Evolutionary conservation across 108 stramenopile species (phyloP).

Genomic region (Cyclotella distinguenda): DNA sequence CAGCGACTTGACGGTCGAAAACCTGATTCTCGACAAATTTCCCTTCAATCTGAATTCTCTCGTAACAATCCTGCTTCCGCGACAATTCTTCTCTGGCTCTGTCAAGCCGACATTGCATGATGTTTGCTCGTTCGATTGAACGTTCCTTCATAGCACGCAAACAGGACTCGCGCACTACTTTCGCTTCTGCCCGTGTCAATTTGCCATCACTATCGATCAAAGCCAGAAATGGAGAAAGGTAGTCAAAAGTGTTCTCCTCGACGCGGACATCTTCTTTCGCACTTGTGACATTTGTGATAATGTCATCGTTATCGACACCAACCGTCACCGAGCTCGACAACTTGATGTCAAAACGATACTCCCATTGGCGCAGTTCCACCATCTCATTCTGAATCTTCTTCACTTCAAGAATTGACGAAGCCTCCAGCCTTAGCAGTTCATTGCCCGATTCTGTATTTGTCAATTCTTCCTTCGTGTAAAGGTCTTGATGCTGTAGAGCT

Average conservation of each 20-base stretch:
- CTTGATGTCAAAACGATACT: not conserved
- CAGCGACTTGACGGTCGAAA: conserved; percentile 2
- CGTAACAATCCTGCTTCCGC: conserved; percentile 1
- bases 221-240: conserved; percentile 71
- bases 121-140: conserved; percentile 66
- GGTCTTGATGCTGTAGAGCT: conserved; percentile 12
- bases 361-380: conserved; percentile 32
- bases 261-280: conserved; percentile 22
- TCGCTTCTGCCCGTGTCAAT: conserved; percentile 53
- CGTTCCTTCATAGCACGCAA: conserved; percentile 63
- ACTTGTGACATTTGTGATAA: conserved; percentile 4
- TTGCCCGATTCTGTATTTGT: conserved; percentile 18
- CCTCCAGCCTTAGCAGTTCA: conserved; percentile 45
- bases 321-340: conserved; percentile 46
- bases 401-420: conserved; percentile 43
- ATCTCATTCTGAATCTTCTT: conserved; percentile 54
- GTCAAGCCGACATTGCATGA: conserved; percentile 34
- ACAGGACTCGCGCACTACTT: conserved; percentile 53
- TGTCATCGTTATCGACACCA: not conserved
- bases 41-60: not conserved
- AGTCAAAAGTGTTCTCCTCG: conserved; percentile 49
- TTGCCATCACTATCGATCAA: conserved; percentile 19
- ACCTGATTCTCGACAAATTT: not conserved
- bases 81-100: not conserved
- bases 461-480: conserved; percentile 8